Base-by-base conservation (phyloP, 2,329 filamentous ascomycete genomes). In the Cordyceps farinosa region DNA sequence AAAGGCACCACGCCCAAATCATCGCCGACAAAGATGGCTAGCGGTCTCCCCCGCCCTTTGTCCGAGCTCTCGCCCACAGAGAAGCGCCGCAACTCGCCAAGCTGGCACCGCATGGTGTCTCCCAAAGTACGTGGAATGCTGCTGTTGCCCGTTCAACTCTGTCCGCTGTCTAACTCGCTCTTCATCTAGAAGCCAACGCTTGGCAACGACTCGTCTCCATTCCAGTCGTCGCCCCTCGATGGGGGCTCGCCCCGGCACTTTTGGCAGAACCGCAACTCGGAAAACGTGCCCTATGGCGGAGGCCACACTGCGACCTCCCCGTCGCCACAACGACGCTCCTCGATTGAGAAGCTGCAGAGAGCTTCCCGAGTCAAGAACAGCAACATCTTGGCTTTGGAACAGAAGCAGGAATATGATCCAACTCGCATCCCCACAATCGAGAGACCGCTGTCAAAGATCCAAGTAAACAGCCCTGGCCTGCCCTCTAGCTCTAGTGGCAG, bases 341-440 rank as follows among this genome's bases (percentile, higher is more conserved):
- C 94, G 22, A 93, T 99, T 69, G 95, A 99, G 83, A 93, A 93
- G 72, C 84, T 99, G 65, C 96, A 97, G 79, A 91, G 89, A 74
- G 93, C 92, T 38, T 97, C 94, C 62, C 90, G 95, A 65, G 95
- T 99, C 71, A 97, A 94, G 83, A 98, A 97, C 80, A 97, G 94
- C 84, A 96, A 89, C 79, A 97, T 98, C 83, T 91, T 97, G 74
- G 92, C 92, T 48, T 89, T 93, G 62, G 93, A 97, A 78, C 90
- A 92, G 73, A 93, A 93, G 78, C 87, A 92, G 75, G 90, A 96
- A 79, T 97, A 97, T 80, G 92, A 97, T 75, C 92, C 93, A 34
- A 84, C 89, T 62, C 86, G 87, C 68, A 78, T 92, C 61, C 89
- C 90, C 52, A 82, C 90, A 64, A 84, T 96, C 65, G 91, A 98